phyloP scores from a whole-genome alignment of 257 asterid genomes.

The Fraxinus quadrangulata region DNA sequence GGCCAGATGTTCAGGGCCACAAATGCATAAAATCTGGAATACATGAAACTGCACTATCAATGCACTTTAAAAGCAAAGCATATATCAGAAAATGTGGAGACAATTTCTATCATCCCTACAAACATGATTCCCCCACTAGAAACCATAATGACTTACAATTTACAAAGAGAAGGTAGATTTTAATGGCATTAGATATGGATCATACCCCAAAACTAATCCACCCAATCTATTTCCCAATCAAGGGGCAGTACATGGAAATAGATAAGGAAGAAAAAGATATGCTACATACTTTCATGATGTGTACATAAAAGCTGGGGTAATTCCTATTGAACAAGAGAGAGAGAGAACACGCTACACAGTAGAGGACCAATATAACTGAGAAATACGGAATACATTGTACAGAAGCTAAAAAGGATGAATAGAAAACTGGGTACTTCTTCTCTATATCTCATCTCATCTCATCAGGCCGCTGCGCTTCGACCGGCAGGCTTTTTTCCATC shows the following conservation, averaged over 20 bases:
- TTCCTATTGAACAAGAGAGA: constrained; percentile 12
- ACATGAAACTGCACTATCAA: not conserved
- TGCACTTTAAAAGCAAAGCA: not conserved
- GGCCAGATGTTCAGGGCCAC: not conserved
- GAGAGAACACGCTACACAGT: constrained; percentile 20
- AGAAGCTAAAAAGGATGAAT: not conserved
- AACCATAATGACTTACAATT: not conserved
- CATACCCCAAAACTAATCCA: not conserved
- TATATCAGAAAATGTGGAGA: not conserved
- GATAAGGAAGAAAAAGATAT: not conserved
- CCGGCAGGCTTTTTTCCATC: constrained; percentile 37
- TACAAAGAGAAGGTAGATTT: not conserved
- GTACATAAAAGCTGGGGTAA: constrained; percentile 25
- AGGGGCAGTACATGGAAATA: not conserved
- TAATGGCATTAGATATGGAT: not conserved
- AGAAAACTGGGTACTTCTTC: constrained; percentile 20
- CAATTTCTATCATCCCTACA: not conserved
- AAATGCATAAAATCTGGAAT: constrained; percentile 9
- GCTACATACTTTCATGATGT: constrained; percentile 17
- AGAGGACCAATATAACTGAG: constrained; percentile 9
- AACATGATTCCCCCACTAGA: not conserved
- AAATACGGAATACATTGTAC: not conserved
- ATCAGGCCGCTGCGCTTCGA: constrained; percentile 50
- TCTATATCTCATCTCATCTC: constrained; percentile 1
- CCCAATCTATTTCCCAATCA: constrained; percentile 1